Evolutionary conservation across 352 stramenopile species (phyloP).

Genomic region (Globisporangium polare): DNA sequence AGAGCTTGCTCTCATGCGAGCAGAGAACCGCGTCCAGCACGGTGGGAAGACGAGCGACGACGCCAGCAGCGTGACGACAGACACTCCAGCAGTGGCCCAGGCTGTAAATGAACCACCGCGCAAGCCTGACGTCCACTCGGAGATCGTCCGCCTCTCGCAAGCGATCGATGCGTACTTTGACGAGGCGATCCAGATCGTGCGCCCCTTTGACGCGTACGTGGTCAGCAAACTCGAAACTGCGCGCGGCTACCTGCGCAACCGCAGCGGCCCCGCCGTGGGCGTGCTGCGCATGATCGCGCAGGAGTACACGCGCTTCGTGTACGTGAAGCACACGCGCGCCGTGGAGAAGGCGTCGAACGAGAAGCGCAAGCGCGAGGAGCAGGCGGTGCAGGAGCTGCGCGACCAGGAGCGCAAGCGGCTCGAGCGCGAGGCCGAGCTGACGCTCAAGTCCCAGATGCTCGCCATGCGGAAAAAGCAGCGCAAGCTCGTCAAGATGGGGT

Average conservation of each 20-base stretch:
- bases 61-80: not conserved
- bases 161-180: slow-evolving; percentile 52
- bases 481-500: slow-evolving; percentile 27
- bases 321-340: slow-evolving; percentile 77
- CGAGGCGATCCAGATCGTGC: slow-evolving; percentile 57
- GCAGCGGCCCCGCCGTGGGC: slow-evolving; percentile 56
- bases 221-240: slow-evolving; percentile 59
- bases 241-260: slow-evolving; percentile 47
- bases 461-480: slow-evolving; percentile 77
- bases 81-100: not conserved
- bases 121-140: not conserved
- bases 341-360: slow-evolving; percentile 66
- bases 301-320: slow-evolving; percentile 84
- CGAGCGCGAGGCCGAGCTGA: slow-evolving; percentile 57
- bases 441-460: slow-evolving; percentile 78
- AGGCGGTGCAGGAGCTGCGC: slow-evolving; percentile 50
- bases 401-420: slow-evolving; percentile 67
- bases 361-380: slow-evolving; percentile 65
- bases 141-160: slow-evolving; percentile 22
- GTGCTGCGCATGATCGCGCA: slow-evolving; percentile 68
- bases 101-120: not conserved
- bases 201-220: slow-evolving; percentile 70
- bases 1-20: not conserved
- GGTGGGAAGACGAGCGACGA: not conserved
- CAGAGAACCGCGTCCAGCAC: not conserved